Percentiles rank a stretch among this genome's conserved stretches.
Evolutionary conservation across 2,329 filamentous ascomycete genomes (phyloP).

Genomic region (Monosporascus sp.): DNA sequence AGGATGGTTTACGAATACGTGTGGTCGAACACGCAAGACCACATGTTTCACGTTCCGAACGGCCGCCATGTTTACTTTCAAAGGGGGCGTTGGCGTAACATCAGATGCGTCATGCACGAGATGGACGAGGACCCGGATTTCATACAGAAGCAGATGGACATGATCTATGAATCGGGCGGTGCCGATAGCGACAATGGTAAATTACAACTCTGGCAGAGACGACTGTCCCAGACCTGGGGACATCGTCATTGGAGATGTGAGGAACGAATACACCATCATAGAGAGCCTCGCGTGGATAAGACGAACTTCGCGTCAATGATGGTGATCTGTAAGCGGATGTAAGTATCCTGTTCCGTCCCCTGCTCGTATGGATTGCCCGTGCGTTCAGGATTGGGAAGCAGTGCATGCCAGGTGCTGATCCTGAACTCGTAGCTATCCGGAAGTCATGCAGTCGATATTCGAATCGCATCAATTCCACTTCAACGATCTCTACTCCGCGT

Average conservation of each 20-base stretch:
- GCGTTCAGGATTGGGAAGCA: no score
- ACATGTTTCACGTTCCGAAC: constrained; percentile 20
- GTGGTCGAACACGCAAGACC: constrained; percentile 18
- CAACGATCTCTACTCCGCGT: constrained; percentile 23
- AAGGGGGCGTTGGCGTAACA: constrained; percentile 22
- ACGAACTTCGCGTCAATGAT: constrained; percentile 23
- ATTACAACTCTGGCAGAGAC: constrained; percentile 23
- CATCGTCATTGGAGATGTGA: constrained; percentile 28
- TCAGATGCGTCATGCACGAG: constrained; percentile 24
- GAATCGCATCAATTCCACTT: constrained; percentile 25
- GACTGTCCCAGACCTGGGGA: constrained; percentile 25
- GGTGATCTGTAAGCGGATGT: constrained; percentile 27
- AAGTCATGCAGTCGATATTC: constrained; percentile 25
- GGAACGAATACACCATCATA: constrained; percentile 19
- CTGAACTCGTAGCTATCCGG: constrained; percentile 20
- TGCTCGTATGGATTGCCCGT: not conserved
- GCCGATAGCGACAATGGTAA: constrained; percentile 5
- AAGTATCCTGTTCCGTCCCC: constrained; percentile 8
- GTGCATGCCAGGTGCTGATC: not conserved
- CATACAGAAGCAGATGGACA: constrained; percentile 25
- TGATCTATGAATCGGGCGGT: constrained; percentile 9
- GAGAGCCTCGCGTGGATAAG: constrained; percentile 16
- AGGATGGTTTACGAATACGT: constrained; percentile 25
- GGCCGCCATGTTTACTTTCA: constrained; percentile 24
- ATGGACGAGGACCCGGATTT: constrained; percentile 20